These are phyloP conservation scores for Chalaropsis thielavioides DNA, from an alignment of 2,329 filamentous ascomycete species.

Conservation along the genomic window DNA sequence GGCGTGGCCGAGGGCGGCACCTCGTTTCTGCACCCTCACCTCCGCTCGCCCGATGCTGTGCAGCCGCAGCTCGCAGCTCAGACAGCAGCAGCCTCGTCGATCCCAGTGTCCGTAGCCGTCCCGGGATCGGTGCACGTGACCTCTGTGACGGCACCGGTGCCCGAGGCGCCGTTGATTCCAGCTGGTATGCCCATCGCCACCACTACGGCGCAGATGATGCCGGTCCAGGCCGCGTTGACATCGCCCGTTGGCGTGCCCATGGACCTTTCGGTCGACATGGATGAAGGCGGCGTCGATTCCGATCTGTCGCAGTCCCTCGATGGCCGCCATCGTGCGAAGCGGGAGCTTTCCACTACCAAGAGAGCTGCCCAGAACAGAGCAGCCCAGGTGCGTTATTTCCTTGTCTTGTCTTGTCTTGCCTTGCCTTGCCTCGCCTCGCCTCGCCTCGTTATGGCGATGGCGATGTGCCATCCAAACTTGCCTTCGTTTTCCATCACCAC, in stretches of 20 bases:
- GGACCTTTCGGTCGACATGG: slow-evolving; percentile 24
- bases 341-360: slow-evolving; percentile 89
- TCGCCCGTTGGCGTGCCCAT: slow-evolving; percentile 8
- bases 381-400: slow-evolving; percentile 59
- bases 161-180: slow-evolving; percentile 27
- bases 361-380: slow-evolving; percentile 92
- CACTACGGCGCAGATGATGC: background rate
- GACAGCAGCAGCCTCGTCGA: background rate
- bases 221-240: background rate
- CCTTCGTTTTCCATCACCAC: background rate
- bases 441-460: background rate
- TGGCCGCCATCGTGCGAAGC: slow-evolving; percentile 58
- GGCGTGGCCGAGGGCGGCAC: background rate
- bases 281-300: slow-evolving; percentile 18
- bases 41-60: background rate
- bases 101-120: slow-evolving; percentile 2
- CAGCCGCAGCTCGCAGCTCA: background rate
- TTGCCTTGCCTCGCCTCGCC: background rate
- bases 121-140: background rate
- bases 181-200: slow-evolving; percentile 17
- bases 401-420: background rate
- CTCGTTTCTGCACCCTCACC: slow-evolving; percentile 4
- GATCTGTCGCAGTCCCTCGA: slow-evolving; percentile 27
- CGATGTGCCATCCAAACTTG: background rate
- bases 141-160: slow-evolving; percentile 7